These are phyloP conservation scores for Gonapodya prolifera DNA, from an alignment of 192 early-diverging fungal genomes.

Conservation along the genomic window DNA sequence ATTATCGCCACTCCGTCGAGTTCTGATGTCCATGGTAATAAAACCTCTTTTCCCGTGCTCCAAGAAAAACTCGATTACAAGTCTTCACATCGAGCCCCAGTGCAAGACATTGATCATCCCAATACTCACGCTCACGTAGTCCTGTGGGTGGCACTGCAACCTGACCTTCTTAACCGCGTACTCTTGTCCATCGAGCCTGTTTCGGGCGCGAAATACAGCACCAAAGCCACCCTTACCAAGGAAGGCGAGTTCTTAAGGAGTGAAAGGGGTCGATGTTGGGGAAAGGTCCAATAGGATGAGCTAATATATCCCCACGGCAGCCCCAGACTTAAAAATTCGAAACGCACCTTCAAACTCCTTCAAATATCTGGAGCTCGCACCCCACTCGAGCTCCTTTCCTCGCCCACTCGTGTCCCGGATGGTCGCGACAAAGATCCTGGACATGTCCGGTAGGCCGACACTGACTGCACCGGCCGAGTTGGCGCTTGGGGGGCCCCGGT, in stretches of 20 bases:
- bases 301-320: no score
- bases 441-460: neutral
- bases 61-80: no score
- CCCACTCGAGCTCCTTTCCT: neutral
- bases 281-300: no score
- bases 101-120: neutral
- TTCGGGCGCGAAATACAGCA: conserved; percentile 63
- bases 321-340: no score
- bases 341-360: conserved; percentile 6
- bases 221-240: conserved; percentile 93
- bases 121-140: conserved; percentile 3
- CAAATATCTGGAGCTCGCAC: neutral
- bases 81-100: no score
- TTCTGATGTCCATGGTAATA: no score
- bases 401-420: neutral
- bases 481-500: no score
- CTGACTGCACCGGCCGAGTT: no score
- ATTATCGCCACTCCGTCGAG: no score
- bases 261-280: neutral
- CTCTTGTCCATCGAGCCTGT: conserved; percentile 74
- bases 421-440: neutral
- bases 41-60: no score
- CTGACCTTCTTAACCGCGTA: conserved; percentile 87
- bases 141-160: conserved; percentile 25
- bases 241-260: conserved; percentile 37